Percentiles rank a stretch among this genome's conserved stretches.
Conservation (phyloP, 371 early-diverging fungal species). For the Mucor plumbeus region DNA sequence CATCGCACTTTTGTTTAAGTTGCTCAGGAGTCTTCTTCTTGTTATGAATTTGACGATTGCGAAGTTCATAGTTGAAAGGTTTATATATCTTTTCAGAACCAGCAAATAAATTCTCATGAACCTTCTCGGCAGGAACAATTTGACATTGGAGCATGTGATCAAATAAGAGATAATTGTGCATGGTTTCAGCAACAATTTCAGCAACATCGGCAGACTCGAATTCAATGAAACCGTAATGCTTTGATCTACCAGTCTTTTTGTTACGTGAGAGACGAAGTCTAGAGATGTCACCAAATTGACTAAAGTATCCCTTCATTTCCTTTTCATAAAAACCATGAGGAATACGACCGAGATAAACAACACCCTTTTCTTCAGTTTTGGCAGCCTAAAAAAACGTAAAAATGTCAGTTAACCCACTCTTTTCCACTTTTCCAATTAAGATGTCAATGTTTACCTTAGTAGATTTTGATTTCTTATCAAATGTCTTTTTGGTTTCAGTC, state of each 20-base stretch:
- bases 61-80: conserved; percentile 58
- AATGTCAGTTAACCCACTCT: background rate
- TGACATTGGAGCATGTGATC: conserved; percentile 84
- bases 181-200: conserved; percentile 90
- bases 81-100: conserved; percentile 69
- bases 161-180: conserved; percentile 93
- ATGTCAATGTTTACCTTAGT: conserved; percentile 27
- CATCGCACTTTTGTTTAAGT: conserved; percentile 35
- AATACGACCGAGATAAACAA: conserved; percentile 87
- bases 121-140: conserved; percentile 68
- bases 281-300: conserved; percentile 89
- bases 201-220: conserved; percentile 84
- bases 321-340: conserved; percentile 97
- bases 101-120: conserved; percentile 75
- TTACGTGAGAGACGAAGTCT: conserved; percentile 83
- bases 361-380: conserved; percentile 59
- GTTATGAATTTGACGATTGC: conserved; percentile 61
- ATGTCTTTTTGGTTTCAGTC: conserved; percentile 33
- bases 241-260: conserved; percentile 87
- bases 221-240: conserved; percentile 94
- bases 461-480: conserved; percentile 43
- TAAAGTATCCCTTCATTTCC: conserved; percentile 88
- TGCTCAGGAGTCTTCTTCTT: conserved; percentile 58
- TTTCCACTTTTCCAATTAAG: background rate
- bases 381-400: background rate